Conservation (phyloP, 2,329 filamentous ascomycete species). For the Scleromitrula shiraiana region DNA sequence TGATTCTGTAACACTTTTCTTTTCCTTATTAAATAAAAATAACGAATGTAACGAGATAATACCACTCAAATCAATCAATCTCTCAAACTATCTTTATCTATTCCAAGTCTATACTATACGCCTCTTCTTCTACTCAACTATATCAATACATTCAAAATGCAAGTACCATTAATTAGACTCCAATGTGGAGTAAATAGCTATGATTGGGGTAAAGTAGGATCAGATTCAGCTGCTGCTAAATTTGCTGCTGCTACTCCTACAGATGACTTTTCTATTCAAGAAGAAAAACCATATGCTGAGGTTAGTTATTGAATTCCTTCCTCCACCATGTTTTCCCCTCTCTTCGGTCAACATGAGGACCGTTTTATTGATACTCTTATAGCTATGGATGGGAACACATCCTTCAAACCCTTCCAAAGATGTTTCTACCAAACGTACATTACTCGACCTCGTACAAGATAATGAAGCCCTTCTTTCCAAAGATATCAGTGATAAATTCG, state of each 20-base stretch:
- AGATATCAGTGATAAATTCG: slow-evolving; percentile 67
- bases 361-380: slow-evolving; percentile 34
- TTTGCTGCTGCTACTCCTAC: slow-evolving; percentile 81
- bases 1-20: too few species aligned
- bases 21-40: too few species aligned
- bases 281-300: slow-evolving; percentile 91
- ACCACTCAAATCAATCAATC: too few species aligned
- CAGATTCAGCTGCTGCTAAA: slow-evolving; percentile 77
- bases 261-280: slow-evolving; percentile 65
- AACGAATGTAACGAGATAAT: too few species aligned
- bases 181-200: slow-evolving; percentile 96
- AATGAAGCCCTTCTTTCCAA: slow-evolving; percentile 75
- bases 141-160: too few species aligned
- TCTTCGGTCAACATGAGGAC: too few species aligned
- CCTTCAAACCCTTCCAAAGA: slow-evolving; percentile 93
- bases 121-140: too few species aligned
- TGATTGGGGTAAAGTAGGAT: slow-evolving; percentile 95
- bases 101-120: too few species aligned
- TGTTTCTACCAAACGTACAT: slow-evolving; percentile 69
- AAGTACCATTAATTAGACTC: slow-evolving; percentile 73
- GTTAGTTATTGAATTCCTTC: slow-evolving; percentile 36
- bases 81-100: too few species aligned
- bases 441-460: slow-evolving; percentile 80
- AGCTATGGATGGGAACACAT: slow-evolving; percentile 99
- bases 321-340: not conserved